A percentile compares a stretch with the other conserved stretches of the same genome.
Evolutionary conservation across 225 moss, liverwort and hornwort species (phyloP).

Genomic region (Neckera pumila): DNA sequence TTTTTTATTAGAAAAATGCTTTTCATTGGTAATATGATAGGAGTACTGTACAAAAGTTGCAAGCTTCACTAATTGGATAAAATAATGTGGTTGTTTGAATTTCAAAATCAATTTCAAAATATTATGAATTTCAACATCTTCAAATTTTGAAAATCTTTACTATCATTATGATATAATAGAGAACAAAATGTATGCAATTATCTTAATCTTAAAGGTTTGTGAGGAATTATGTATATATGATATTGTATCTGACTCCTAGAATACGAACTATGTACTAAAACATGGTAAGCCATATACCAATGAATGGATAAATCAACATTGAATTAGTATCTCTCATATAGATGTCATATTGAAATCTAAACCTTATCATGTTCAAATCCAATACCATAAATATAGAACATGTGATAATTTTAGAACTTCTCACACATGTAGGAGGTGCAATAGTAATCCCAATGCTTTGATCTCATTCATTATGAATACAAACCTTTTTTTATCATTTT

Average conservation of each 20-base stretch:
- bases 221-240: neutral
- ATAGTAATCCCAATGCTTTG: neutral
- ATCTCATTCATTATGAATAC: neutral
- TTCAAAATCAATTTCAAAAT: neutral
- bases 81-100: neutral
- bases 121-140: neutral
- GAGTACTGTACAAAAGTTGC: neutral
- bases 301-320: neutral
- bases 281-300: fast-evolving
- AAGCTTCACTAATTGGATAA: neutral
- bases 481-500: fast-evolving
- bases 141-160: neutral
- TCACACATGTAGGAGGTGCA: too few relatives aligned
- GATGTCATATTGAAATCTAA: neutral
- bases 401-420: neutral
- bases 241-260: neutral
- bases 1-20: neutral
- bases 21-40: neutral
- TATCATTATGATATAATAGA: neutral
- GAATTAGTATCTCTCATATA: neutral
- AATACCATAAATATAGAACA: neutral
- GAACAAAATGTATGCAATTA: neutral
- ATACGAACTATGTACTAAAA: neutral
- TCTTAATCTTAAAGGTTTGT: neutral
- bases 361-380: neutral